phyloP scores from a whole-genome alignment of 768 basidiomycete genomes.

The Mycena chlorophos region DNA sequence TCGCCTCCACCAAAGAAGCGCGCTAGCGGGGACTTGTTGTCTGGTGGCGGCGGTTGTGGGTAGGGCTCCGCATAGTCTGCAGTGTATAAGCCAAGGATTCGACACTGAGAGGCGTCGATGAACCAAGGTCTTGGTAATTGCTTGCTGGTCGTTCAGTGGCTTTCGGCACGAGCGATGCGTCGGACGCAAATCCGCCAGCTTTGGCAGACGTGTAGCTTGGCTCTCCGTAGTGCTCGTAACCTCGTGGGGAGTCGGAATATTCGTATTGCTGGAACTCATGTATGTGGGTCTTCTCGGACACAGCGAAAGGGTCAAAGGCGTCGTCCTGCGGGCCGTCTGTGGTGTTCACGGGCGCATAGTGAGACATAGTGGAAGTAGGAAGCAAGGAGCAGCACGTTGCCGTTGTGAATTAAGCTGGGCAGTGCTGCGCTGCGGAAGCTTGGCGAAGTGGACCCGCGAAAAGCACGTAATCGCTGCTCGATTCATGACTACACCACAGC shows the following conservation, averaged over 20 bases:
- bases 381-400: slow-evolving; percentile 4
- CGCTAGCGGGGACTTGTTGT: slow-evolving; percentile 43
- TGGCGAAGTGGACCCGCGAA: too few relatives aligned
- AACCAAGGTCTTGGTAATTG: slow-evolving; percentile 58
- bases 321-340: slow-evolving; percentile 22
- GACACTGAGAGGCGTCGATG: slow-evolving; percentile 6
- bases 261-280: slow-evolving; percentile 8
- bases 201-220: slow-evolving; percentile 28
- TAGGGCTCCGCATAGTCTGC: slow-evolving; percentile 73
- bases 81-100: background rate
- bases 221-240: slow-evolving; percentile 23
- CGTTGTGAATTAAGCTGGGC: background rate
- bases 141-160: slow-evolving; percentile 43
- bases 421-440: background rate
- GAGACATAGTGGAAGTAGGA: slow-evolving; percentile 3
- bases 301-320: slow-evolving; percentile 22
- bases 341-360: slow-evolving; percentile 4
- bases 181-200: slow-evolving; percentile 30
- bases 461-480: too few relatives aligned
- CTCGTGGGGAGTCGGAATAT: background rate
- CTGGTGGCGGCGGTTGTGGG: slow-evolving; percentile 29
- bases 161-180: slow-evolving; percentile 47
- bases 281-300: slow-evolving; percentile 16
- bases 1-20: slow-evolving; percentile 47
- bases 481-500: too few relatives aligned